These are phyloP conservation scores for Gynochthodes officinalis DNA, from an alignment of 257 asterid species.

Conservation along the genomic window DNA sequence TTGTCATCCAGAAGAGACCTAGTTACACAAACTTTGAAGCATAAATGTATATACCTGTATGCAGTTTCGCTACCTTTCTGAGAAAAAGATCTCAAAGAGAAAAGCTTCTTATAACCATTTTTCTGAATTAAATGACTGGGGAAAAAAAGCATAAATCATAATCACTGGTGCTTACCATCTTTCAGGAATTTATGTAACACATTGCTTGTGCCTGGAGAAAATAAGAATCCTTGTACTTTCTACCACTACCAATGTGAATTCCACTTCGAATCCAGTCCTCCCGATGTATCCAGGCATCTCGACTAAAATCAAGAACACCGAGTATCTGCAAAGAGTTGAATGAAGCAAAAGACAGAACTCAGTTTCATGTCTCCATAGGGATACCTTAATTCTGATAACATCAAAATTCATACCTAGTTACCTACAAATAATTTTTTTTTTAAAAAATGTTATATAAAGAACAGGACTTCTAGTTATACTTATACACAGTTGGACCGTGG, in stretches of 20 bases:
- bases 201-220: constrained; percentile 85
- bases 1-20: neutral
- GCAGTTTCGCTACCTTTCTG: neutral
- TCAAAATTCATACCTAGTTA: constrained; percentile 1
- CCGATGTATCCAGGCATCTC: constrained; percentile 92
- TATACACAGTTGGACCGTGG: neutral
- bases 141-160: neutral
- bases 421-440: too few species aligned
- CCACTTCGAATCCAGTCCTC: constrained; percentile 91
- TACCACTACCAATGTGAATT: constrained; percentile 67
- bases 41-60: neutral
- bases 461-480: neutral
- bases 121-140: neutral
- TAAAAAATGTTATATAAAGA: neutral
- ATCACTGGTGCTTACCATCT: neutral
- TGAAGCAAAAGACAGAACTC: neutral
- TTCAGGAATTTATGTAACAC: constrained; percentile 69
- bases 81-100: neutral
- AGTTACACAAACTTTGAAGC: neutral
- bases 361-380: neutral
- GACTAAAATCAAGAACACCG: constrained; percentile 73
- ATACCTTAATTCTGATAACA: neutral
- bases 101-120: neutral
- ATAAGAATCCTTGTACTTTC: constrained; percentile 91
- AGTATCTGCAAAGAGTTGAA: constrained; percentile 53